These are phyloP conservation scores for Calocybe cyanea DNA, from an alignment of 768 basidiomycete genomes.

Conservation along the genomic window DNA sequence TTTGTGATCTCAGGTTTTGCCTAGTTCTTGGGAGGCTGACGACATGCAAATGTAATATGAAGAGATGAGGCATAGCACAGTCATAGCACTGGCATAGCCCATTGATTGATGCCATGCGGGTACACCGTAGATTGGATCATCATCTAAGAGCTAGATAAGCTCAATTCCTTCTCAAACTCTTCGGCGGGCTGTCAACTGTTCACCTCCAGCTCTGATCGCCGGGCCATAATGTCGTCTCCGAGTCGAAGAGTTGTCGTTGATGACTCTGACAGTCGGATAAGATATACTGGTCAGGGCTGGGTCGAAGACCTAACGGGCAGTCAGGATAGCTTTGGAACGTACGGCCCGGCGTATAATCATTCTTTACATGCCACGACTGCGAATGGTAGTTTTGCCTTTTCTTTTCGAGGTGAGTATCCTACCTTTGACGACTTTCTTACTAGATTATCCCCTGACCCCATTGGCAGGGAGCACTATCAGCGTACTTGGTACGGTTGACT, in stretches of 20 bases:
- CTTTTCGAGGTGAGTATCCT: conserved; percentile 24
- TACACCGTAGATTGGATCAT: no score
- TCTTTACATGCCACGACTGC: conserved; percentile 25
- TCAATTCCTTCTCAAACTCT: no score
- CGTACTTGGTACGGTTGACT: conserved; percentile 9
- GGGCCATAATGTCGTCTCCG: no score
- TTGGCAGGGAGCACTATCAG: not conserved
- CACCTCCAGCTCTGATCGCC: no score
- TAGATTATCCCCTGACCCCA: not conserved
- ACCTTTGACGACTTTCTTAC: not conserved
- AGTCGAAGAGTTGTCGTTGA: conserved; percentile 21
- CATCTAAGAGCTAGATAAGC: no score
- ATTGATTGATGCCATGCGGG: no score
- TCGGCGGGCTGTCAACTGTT: no score
- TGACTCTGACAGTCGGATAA: conserved; percentile 26
- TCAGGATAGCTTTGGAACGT: conserved; percentile 24
- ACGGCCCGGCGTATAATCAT: conserved; percentile 25
- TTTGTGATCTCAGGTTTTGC: no score
- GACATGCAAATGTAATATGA: no score
- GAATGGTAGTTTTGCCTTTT: conserved; percentile 23
- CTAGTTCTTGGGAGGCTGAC: no score
- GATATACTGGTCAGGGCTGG: conserved; percentile 25
- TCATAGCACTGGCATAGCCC: no score
- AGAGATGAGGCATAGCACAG: no score
- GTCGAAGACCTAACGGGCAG: conserved; percentile 18